A percentile compares a stretch with the other conserved stretches of the same genome.
Evolutionary conservation across 1,284 basidiomycete species (phyloP).

Genomic region (Trichosporon faecale): DNA sequence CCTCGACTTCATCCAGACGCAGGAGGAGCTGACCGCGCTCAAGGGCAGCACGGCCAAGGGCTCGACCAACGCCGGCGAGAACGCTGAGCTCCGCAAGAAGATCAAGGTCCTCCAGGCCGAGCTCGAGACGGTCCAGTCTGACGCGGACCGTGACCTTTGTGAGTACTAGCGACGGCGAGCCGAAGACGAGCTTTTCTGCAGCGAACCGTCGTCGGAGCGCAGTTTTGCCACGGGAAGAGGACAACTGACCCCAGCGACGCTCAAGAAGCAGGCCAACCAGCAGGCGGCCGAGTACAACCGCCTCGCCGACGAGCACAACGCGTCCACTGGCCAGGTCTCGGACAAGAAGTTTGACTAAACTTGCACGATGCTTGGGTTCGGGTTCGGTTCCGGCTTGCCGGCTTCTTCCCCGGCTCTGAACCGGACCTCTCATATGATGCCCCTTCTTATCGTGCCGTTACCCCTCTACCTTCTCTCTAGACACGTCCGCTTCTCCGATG

Average conservation of each 20-base stretch:
- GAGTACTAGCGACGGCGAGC: slow-evolving; percentile 36
- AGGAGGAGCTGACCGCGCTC: slow-evolving; percentile 79
- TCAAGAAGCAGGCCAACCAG: slow-evolving; percentile 76
- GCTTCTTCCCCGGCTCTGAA: too few species aligned
- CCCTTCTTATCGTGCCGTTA: neutral
- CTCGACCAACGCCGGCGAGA: slow-evolving; percentile 46
- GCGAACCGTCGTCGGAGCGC: too few species aligned
- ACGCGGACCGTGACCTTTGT: slow-evolving; percentile 67
- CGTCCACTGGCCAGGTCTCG: slow-evolving; percentile 60
- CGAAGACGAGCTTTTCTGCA: neutral
- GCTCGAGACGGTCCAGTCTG: slow-evolving; percentile 55
- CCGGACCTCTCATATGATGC: too few species aligned
- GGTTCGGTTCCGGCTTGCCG: neutral
- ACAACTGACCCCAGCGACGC: slow-evolving; percentile 57
- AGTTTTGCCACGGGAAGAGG: too few species aligned
- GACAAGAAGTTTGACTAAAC: slow-evolving; percentile 55
- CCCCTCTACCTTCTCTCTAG: neutral
- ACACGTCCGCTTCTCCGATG: neutral
- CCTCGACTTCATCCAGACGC: slow-evolving; percentile 82
- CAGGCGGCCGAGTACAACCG: slow-evolving; percentile 76
- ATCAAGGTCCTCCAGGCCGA: slow-evolving; percentile 66
- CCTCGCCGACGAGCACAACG: slow-evolving; percentile 71
- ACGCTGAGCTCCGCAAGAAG: slow-evolving; percentile 60
- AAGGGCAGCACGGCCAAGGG: slow-evolving; percentile 62
- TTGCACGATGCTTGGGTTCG: neutral